These are phyloP conservation scores for Spergularia bocconei DNA, from an alignment of 148 eudicot genomes.

Conservation along the genomic window DNA sequence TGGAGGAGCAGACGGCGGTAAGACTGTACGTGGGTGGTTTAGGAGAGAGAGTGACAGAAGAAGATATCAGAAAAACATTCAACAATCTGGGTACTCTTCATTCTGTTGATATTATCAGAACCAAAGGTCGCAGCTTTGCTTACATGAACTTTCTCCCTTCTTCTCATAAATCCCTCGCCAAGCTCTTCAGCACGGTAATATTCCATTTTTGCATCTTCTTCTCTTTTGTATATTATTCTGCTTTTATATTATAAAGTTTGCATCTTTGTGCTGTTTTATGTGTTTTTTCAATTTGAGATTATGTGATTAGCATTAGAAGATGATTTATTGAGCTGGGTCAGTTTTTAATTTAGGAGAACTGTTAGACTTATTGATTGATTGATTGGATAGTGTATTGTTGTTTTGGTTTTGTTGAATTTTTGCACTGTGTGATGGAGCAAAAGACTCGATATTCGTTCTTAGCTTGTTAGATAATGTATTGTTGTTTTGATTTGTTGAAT, in stretches of 20 bases:
- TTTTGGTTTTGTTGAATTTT: no score
- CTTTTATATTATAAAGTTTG: background rate
- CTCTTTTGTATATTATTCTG: background rate
- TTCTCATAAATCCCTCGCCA: constrained; percentile 70
- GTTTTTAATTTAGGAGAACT: no score
- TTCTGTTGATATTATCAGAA: constrained; percentile 57
- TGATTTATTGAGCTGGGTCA: no score
- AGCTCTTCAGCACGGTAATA: constrained; percentile 84
- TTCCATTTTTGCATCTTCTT: constrained; percentile 10
- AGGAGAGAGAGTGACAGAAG: constrained; percentile 62
- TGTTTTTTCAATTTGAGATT: background rate
- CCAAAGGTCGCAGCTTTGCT: constrained; percentile 82
- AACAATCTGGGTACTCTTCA: constrained; percentile 52
- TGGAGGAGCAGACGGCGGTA: constrained; percentile 7
- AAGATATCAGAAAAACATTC: constrained; percentile 68
- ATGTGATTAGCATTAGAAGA: background rate
- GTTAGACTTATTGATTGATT: no score
- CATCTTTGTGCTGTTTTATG: constrained; percentile 3
- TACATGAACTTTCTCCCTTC: constrained; percentile 78
- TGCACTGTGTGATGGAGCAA: no score
- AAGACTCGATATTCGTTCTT: no score
- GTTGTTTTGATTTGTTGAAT: no score
- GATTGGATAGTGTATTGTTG: no score
- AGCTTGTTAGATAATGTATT: no score
- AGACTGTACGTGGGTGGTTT: constrained; percentile 80